Conservation (phyloP, 2,329 filamentous ascomycete genomes). For the Didymella lethalis region DNA sequence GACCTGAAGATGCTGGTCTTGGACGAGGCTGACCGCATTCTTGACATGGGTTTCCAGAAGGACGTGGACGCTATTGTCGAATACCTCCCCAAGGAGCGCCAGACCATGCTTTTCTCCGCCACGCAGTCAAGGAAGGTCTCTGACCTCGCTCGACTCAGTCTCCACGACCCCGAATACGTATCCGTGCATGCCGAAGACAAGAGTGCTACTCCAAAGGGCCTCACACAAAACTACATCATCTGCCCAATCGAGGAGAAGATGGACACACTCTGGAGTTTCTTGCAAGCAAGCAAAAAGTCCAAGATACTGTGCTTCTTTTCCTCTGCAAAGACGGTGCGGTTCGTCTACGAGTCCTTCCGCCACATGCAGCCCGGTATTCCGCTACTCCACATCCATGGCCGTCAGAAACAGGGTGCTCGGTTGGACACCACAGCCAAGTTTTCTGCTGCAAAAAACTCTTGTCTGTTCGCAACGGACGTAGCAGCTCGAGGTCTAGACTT, state of each 20-base stretch:
- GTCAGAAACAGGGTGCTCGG: constrained; percentile 89
- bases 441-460: constrained; percentile 79
- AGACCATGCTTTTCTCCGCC: constrained; percentile 94
- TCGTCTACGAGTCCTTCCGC: constrained; percentile 91
- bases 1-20: constrained; percentile 92
- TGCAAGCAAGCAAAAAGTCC: constrained; percentile 86
- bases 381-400: constrained; percentile 88
- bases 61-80: constrained; percentile 93
- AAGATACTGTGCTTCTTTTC: constrained; percentile 97
- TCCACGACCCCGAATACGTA: constrained; percentile 93
- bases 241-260: constrained; percentile 88
- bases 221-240: constrained; percentile 91
- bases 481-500: constrained; percentile 95
- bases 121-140: constrained; percentile 96
- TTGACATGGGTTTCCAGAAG: constrained; percentile 95
- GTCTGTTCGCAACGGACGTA: constrained; percentile 94
- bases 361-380: constrained; percentile 94
- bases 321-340: constrained; percentile 94
- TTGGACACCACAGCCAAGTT: constrained; percentile 89
- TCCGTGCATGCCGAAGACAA: constrained; percentile 86
- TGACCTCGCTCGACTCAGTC: constrained; percentile 85
- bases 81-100: constrained; percentile 82
- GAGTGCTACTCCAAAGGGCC: constrained; percentile 78
- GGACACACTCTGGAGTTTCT: constrained; percentile 90
- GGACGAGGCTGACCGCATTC: constrained; percentile 94